phyloP scores from a whole-genome alignment of 2,329 filamentous ascomycete genomes.

The Trichoderma arundinaceum region DNA sequence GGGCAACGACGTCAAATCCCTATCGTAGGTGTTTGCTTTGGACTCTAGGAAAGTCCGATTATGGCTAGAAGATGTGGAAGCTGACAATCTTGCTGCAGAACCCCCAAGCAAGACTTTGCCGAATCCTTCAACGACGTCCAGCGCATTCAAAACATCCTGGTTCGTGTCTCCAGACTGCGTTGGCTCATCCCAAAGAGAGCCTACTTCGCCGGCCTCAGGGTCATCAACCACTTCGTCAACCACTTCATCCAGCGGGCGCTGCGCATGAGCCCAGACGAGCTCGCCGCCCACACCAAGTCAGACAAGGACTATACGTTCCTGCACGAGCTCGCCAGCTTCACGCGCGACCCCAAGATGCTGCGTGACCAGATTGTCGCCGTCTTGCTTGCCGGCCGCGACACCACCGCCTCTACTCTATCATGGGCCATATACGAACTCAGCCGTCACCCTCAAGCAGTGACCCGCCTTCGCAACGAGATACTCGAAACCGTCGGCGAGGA shows the following conservation, averaged over 20 bases:
- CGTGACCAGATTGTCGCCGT: conserved; percentile 85
- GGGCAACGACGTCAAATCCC: conserved; percentile 71
- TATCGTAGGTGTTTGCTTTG: conserved; percentile 49
- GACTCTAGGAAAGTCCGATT: too few species aligned
- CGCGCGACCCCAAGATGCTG: conserved; percentile 71
- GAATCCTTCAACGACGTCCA: conserved; percentile 81
- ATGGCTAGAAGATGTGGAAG: not conserved
- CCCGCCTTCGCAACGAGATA: conserved; percentile 76
- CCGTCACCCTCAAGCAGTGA: conserved; percentile 68
- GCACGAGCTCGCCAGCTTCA: conserved; percentile 81
- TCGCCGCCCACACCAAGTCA: conserved; percentile 72
- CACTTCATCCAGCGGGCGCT: conserved; percentile 78
- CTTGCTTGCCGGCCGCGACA: conserved; percentile 84
- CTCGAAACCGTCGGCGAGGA: conserved; percentile 67
- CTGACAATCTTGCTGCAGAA: conserved; percentile 43
- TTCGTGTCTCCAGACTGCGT: conserved; percentile 68
- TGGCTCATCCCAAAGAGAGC: conserved; percentile 65
- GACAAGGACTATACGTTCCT: conserved; percentile 82
- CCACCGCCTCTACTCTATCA: conserved; percentile 79
- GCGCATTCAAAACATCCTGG: conserved; percentile 70
- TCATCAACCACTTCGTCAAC: conserved; percentile 77
- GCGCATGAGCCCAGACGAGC: conserved; percentile 70
- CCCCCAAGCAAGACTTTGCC: conserved; percentile 71
- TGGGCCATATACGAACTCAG: conserved; percentile 85
- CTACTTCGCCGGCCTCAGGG: conserved; percentile 68